Conservation (phyloP, 495 filamentous ascomycete species). For the Xylaria longipes region DNA sequence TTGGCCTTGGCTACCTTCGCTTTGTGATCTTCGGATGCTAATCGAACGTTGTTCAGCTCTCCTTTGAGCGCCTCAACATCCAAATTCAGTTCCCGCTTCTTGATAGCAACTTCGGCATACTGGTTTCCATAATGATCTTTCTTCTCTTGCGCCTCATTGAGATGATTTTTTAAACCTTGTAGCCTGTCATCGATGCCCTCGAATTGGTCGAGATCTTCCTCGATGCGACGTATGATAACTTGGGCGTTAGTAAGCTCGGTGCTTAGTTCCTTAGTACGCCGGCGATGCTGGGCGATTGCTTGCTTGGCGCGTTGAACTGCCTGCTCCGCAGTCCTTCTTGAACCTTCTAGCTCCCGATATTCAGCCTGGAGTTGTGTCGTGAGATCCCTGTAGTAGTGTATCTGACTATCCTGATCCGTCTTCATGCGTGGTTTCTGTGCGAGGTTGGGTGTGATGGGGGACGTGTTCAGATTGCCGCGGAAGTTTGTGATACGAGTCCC, state of each 20-base stretch:
- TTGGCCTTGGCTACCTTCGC: constrained; percentile 60
- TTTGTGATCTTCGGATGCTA: constrained; percentile 56
- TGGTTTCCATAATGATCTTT: constrained; percentile 50
- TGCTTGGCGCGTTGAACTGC: constrained; percentile 64
- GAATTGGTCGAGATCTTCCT: constrained; percentile 49
- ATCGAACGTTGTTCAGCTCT: constrained; percentile 33
- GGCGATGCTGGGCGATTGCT: constrained; percentile 61
- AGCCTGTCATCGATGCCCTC: constrained; percentile 51
- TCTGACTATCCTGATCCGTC: constrained; percentile 63
- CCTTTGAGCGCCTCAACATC: constrained; percentile 40
- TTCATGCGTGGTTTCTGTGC: constrained; percentile 72
- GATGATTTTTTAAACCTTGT: constrained; percentile 42
- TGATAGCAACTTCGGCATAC: constrained; percentile 43
- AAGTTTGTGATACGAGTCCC: constrained; percentile 68
- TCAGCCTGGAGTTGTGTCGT: constrained; percentile 53
- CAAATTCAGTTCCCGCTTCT: constrained; percentile 47
- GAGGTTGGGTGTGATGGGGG: constrained; percentile 38
- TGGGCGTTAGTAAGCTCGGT: constrained; percentile 33
- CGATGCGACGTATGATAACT: constrained; percentile 36
- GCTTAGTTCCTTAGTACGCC: constrained; percentile 34
- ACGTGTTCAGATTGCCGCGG: constrained; percentile 46
- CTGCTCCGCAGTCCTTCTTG: constrained; percentile 59
- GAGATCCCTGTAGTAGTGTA: constrained; percentile 42
- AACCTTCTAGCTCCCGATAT: constrained; percentile 41
- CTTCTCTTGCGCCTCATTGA: constrained; percentile 38